Evolutionary conservation across 805 yeast genomes (phyloP).

Genomic region (Cyberlindnera samutprakarnensis): DNA sequence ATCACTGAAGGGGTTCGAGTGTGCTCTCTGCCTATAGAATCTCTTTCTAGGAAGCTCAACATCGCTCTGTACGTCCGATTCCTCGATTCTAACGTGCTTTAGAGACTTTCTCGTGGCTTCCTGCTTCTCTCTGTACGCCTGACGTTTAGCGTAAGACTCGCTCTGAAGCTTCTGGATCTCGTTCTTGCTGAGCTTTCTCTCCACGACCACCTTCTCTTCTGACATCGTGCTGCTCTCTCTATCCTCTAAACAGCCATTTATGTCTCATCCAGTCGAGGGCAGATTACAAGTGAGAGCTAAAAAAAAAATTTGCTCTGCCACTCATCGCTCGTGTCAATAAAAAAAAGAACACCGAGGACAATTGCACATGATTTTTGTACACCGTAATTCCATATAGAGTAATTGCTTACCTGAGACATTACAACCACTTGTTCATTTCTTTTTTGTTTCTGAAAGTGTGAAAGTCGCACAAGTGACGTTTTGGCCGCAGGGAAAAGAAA

Average conservation of each 20-base stretch:
- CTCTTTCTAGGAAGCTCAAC: slow-evolving; percentile 71
- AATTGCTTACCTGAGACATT: too few relatives aligned
- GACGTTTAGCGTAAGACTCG: slow-evolving; percentile 26
- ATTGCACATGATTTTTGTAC: too few relatives aligned
- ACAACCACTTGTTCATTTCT: too few relatives aligned
- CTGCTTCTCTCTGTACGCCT: slow-evolving; percentile 37
- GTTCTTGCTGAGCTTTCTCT: slow-evolving; percentile 9
- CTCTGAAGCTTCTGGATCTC: slow-evolving; percentile 17
- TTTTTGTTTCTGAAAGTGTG: too few relatives aligned
- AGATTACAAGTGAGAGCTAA: too few relatives aligned
- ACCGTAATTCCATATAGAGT: too few relatives aligned
- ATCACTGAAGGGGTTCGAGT: slow-evolving; percentile 95
- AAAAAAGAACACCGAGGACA: background rate
- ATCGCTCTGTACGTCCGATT: slow-evolving; percentile 12
- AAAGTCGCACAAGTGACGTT: too few relatives aligned
- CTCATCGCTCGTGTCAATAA: slow-evolving; percentile 1
- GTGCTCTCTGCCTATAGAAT: slow-evolving; percentile 94
- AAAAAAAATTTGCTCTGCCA: slow-evolving; percentile 1
- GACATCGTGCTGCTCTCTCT: background rate
- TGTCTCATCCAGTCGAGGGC: too few relatives aligned
- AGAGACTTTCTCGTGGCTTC: slow-evolving; percentile 39
- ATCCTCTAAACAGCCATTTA: background rate
- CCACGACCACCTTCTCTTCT: background rate
- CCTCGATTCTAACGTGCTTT: slow-evolving; percentile 39
- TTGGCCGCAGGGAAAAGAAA: too few relatives aligned